These are phyloP conservation scores for Primulina huaijiensis DNA, from an alignment of 257 asterid genomes.

Conservation along the genomic window DNA sequence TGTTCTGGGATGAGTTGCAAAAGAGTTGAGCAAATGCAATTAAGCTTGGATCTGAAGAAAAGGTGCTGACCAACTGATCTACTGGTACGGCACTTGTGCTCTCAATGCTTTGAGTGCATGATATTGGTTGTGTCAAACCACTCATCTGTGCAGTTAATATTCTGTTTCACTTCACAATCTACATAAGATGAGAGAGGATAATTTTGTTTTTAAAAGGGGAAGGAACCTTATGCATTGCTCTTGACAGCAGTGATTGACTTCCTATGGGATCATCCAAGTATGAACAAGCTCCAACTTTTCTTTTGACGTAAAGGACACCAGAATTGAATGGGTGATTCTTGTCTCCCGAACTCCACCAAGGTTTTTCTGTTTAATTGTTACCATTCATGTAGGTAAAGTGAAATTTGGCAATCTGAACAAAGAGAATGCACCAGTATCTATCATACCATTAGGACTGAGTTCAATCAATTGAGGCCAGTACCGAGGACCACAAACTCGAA, in stretches of 20 bases:
- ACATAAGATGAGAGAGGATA: conserved; percentile 14
- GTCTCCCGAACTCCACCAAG: conserved; percentile 92
- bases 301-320: conserved; percentile 81
- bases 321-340: conserved; percentile 77
- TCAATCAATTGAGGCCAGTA: conserved; percentile 94
- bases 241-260: conserved; percentile 86
- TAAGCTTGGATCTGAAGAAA: conserved; percentile 93
- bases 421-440: conserved; percentile 11
- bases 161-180: conserved; percentile 25
- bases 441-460: conserved; percentile 76
- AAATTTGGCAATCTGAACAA: conserved; percentile 19
- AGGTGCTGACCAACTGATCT: conserved; percentile 88
- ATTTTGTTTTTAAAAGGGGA: conserved; percentile 17
- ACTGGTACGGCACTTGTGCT: conserved; percentile 56
- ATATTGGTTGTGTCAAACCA: conserved; percentile 57
- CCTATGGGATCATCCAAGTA: conserved; percentile 96
- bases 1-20: conserved; percentile 67
- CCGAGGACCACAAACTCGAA: conserved; percentile 98
- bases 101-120: conserved; percentile 36
- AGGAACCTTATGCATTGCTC: conserved; percentile 91
- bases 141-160: conserved; percentile 54
- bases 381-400: conserved; percentile 19
- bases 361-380: conserved; percentile 60
- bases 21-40: conserved; percentile 91
- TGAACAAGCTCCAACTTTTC: conserved; percentile 95